Base-by-base conservation (phyloP, 768 basidiomycete genomes). In the Boletus sp. region DNA sequence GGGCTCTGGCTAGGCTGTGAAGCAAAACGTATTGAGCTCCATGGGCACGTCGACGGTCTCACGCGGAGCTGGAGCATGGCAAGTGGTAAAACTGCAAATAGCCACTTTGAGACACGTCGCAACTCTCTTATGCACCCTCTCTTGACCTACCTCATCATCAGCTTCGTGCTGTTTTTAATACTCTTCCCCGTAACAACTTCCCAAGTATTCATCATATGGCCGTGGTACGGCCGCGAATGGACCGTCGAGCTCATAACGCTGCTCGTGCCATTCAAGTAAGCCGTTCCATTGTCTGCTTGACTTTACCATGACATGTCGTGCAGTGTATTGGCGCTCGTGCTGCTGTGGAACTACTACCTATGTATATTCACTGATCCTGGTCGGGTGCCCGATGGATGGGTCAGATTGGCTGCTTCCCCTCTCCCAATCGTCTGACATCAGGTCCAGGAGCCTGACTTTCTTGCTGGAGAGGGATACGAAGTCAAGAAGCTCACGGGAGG, bases 211-310 rank as follows among this genome's bases (percentile, higher is more conserved):
- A 78, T 98, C 55, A 84, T 97, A 68, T 83, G 83, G 92, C 93
- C 93, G 21, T 97, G 92, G 92, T 96, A 95, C 64, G 91, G 93
- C 38, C 71, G 79, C 35, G 85, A 72, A 47, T 58, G 90, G 57
- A 85, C 90, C 14, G 72, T 90, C 39, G 84, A 93, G 64, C 82
- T 96, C 42, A 56, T 96, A 37, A 74, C 70, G 21, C 78, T 95
- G n/a, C 78, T 97, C 21, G 58, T 83, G 3, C 96, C 96, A 9
- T 96, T 96, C 88, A 95, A 96, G 93, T 94, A 67, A 67, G 88
- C 34, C 30, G 11, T 35, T n/a, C 47, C 30, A 10, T 11, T 27
- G 42, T 29, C 37, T 9, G 13, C 21, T 46, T 47, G 53, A 51
- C 57, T 50, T 33, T 50, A 63, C 34, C 42, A 34, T 53, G 39